phyloP scores from a whole-genome alignment of 1,284 basidiomycete genomes.

The Rugiboletus extremiorientalis region DNA sequence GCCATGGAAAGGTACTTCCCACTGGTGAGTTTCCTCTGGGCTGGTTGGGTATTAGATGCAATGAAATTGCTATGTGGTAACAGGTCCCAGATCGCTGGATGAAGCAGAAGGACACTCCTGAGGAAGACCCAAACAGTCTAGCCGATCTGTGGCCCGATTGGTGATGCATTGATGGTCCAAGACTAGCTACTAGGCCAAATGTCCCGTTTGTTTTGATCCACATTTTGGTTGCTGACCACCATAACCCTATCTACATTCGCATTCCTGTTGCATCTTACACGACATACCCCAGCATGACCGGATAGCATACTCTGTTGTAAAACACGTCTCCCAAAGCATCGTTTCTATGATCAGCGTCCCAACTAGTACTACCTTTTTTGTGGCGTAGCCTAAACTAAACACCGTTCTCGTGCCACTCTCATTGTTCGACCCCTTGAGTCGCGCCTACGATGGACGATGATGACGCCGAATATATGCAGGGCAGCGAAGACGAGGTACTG shows the following conservation, averaged over 20 bases:
- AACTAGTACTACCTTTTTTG: no score
- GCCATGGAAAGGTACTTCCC: constrained; percentile 95
- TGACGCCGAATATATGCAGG: constrained; percentile 89
- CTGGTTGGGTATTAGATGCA: neutral
- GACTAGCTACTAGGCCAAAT: no score
- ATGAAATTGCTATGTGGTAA: neutral
- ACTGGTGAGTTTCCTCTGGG: constrained; percentile 48
- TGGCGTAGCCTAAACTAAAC: constrained; percentile 7
- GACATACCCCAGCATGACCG: constrained; percentile 22
- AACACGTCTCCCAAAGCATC: no score
- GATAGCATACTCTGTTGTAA: constrained; percentile 23
- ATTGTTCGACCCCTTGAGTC: constrained; percentile 3
- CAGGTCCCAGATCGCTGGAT: constrained; percentile 87
- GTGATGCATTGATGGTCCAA: constrained; percentile 29
- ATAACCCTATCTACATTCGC: neutral
- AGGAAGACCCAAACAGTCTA: constrained; percentile 63
- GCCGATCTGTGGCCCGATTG: constrained; percentile 55
- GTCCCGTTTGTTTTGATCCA: constrained; percentile 1
- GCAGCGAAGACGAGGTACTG: constrained; percentile 74
- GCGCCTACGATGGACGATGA: constrained; percentile 74
- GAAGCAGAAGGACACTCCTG: constrained; percentile 75
- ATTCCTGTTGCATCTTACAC: constrained; percentile 18
- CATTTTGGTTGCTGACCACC: constrained; percentile 2
- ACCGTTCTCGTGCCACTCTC: neutral
- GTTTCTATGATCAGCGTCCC: no score